phyloP scores from a whole-genome alignment of 306 rosid species.

The Dryas octopetala region DNA sequence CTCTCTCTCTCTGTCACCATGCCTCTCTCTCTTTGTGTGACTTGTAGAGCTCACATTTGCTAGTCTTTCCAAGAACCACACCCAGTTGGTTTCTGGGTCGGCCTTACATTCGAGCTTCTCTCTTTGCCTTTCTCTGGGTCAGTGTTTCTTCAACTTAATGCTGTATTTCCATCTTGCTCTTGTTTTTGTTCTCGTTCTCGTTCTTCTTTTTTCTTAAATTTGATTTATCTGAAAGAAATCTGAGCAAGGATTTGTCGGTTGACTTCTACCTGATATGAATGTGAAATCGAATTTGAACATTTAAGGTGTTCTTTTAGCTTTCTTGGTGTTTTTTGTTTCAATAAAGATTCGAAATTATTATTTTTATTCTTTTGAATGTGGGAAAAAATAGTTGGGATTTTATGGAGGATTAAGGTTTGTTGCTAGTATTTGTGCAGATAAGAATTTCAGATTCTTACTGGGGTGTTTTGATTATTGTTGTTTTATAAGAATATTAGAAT shows the following conservation, averaged over 20 bases:
- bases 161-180: not conserved
- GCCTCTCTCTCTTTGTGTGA: not conserved
- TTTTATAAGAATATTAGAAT: not conserved
- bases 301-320: constrained; percentile 5
- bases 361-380: not conserved
- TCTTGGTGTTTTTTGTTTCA: constrained; percentile 3
- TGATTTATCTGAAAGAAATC: not conserved
- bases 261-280: not conserved
- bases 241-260: not conserved
- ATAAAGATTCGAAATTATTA: not conserved
- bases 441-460: not conserved
- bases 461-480: not conserved
- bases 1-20: constrained; percentile 4
- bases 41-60: constrained; percentile 10
- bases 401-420: not conserved
- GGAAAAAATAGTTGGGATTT: not conserved
- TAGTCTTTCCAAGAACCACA: constrained; percentile 28
- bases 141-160: constrained; percentile 25
- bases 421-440: not conserved
- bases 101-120: constrained; percentile 36
- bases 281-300: not conserved
- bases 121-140: constrained; percentile 21
- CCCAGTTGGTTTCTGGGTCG: constrained; percentile 38
- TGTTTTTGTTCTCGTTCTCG: not conserved
- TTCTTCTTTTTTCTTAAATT: not conserved